Evolutionary conservation across 2,329 filamentous ascomycete genomes (phyloP).

Genomic region (Alternaria viburni): DNA sequence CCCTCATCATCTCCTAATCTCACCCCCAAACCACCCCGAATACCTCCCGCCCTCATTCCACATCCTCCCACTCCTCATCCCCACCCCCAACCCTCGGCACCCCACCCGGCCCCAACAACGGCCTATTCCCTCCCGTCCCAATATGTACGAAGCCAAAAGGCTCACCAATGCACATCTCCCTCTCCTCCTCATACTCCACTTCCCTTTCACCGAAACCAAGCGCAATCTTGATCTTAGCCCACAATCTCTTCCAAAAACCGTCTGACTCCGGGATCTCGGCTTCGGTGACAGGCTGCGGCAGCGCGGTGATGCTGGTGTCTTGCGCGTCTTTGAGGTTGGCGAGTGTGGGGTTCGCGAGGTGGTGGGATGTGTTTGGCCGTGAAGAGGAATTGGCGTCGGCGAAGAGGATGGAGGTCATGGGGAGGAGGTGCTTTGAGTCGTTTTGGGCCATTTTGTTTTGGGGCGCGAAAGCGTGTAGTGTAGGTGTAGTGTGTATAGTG

Average conservation of each 20-base stretch:
- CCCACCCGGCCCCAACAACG: neutral
- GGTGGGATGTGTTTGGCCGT: neutral
- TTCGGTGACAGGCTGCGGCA: neutral
- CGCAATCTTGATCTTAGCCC: neutral
- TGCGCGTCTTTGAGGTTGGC: constrained; percentile 12
- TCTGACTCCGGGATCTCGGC: neutral
- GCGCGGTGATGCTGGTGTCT: constrained; percentile 16
- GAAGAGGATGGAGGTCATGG: constrained; percentile 16
- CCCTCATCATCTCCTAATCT: too few relatives aligned
- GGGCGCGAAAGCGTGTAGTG: rapidly evolving
- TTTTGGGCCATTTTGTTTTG: neutral
- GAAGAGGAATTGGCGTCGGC: neutral
- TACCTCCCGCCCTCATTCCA: neutral
- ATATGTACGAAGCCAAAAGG: neutral
- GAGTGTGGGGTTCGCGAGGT: constrained; percentile 1
- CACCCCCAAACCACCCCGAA: neutral
- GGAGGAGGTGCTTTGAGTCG: constrained; percentile 16
- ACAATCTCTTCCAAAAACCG: neutral
- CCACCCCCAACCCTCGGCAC: neutral
- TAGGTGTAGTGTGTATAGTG: too few relatives aligned
- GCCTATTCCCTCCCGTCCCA: neutral
- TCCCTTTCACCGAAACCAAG: neutral
- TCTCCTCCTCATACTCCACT: neutral
- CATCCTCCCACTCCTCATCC: constrained; percentile 6
- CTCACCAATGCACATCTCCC: neutral